Evolutionary conservation across 2,329 filamentous ascomycete genomes (phyloP), one percentile per base, ranked within the genome.

Genomic region (Cercospora sp.): DNA sequence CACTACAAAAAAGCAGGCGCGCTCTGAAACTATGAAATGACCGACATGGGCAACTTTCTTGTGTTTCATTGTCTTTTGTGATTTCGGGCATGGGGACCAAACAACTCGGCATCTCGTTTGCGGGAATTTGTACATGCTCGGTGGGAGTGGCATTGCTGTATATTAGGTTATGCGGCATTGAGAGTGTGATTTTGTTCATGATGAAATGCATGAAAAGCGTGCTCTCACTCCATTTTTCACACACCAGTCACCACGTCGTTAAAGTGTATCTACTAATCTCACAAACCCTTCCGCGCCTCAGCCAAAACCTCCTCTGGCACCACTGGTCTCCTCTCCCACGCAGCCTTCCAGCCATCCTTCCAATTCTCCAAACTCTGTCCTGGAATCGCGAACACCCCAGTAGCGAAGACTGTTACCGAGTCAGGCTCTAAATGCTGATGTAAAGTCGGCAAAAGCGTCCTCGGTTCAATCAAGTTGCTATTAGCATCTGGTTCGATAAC

Each of bases 401-500:
- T 89, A 3, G 90, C 84, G 75, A 91, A 91, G 89, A 89, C 92
- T 42, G 81, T 83, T 30, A 82, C 84, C 72, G 87, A 81, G 0
- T 86, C 89, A 55, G 83, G 81, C 63, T 81, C 80, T 39, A 93
- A 77, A 28, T 87, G 88, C 70, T 86, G 83, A 75, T 89, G 86
- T 74, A 94, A 79, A 31, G 89, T 89, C 26, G 91, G 91, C 72
- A 94, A 86, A 51, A 90, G 84, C 3, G 90, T 92, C 67, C 91
- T 82, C 67, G 88, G 87, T 80, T 92, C 89, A 2, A 93, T 83
- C 36, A 94, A 80, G 79, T 94, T 94, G 59, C 89, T 91, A 80
- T 94, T 93, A 6, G 91, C 90, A 76, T 94, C 91, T 10, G 90
- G 90, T 66, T 92, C 88, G 59, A 93, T 87, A 28, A 92, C 82